These are phyloP conservation scores for Rhipidocladum racemiflorum DNA, from an alignment of 176 grass and related monocot genomes.

Conservation along the genomic window DNA sequence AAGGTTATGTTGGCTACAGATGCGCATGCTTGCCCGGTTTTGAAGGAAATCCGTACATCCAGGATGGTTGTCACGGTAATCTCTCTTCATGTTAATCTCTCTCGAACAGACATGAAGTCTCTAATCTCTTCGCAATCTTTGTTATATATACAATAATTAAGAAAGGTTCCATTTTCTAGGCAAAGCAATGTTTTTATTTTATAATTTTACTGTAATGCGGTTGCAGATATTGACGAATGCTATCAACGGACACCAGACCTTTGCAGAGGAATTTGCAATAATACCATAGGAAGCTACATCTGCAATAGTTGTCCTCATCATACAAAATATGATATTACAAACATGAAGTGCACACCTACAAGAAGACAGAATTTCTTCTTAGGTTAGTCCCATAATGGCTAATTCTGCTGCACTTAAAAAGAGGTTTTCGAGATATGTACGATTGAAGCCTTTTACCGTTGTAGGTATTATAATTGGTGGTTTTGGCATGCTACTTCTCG, in stretches of 20 bases:
- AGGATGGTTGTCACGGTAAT: neutral
- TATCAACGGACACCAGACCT: neutral
- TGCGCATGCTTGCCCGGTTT: neutral
- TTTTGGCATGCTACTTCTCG: neutral
- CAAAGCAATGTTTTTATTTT: no score
- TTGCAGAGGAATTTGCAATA: neutral
- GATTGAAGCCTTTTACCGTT: neutral
- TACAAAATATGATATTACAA: neutral
- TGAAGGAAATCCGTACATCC: neutral
- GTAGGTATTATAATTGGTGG: conserved; percentile 9
- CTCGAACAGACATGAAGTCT: no score
- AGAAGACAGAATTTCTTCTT: neutral
- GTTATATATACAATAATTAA: no score
- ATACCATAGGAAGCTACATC: neutral
- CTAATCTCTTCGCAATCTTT: no score
- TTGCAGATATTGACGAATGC: conserved; percentile 30
- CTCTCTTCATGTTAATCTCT: no score
- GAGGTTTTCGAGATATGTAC: no score
- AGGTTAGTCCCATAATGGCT: neutral
- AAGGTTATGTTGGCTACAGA: neutral
- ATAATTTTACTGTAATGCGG: no score
- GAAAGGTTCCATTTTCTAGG: no score
- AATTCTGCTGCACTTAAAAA: neutral
- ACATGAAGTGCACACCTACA: neutral
- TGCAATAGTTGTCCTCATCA: neutral